Evolutionary conservation across 345 rosid genomes (phyloP), one percentile per base, ranked within the genome.

Genomic region (Diplotaxis tenuifolia): DNA sequence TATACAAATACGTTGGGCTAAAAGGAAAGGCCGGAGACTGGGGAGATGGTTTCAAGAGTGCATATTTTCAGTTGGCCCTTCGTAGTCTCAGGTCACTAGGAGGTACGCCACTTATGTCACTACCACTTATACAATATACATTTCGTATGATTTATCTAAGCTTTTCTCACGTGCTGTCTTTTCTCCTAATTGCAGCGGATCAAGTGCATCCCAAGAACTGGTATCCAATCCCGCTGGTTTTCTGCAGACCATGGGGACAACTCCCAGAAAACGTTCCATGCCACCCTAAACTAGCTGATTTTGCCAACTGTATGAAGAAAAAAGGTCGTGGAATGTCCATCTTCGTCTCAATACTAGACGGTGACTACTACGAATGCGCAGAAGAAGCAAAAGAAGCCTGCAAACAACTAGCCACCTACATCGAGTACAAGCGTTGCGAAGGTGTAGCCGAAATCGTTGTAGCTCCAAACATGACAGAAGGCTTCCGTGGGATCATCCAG

Each of bases 11-110:
- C 49, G 99, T 96, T 73, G 85, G 98, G 84, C 58, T 96, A 54
- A 92, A 89, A 84, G 99, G 99, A 73, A 96, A 96, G 82, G 99
- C 97, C 42, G 99, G 98, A 73, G 98, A 96, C 82, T 96, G 99
- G 99, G 99, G 98, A 11, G 99, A 96, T 69, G 99, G 99, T 80
- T 89, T 96, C 84, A 96, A 96, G 86, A 96, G 99, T 84, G 99
- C 99, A 49, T 96, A 96, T 84, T 92, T 96, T 75, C 99, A 96
- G 80, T 81, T 92, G 73, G 99, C 99, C 62, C 99, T 96, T 40
- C 98, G 97, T 28, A 96, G 99, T 84, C 99, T 96, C 75, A 91
- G 99, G 61, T 92, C 99, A 15, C 81, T 96, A 23, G 99, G 99
- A 90, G 99, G 98, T 93, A 84, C 11, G 47, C 40, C 25, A 21